phyloP scores from a whole-genome alignment of 2,329 filamentous ascomycete species.

The Bipolaris zeicola region DNA sequence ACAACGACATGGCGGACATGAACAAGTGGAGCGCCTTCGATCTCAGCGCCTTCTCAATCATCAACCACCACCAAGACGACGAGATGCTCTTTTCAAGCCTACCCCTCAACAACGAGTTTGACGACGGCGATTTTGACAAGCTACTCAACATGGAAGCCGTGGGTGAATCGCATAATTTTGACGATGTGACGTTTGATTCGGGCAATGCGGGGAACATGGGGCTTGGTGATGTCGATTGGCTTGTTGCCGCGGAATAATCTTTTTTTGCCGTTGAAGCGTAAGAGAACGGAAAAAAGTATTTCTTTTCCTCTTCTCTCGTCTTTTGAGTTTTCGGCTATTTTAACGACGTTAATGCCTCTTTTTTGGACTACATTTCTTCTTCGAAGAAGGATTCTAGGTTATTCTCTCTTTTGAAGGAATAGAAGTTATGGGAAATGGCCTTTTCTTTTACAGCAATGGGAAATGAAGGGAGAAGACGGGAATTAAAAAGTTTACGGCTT shows the following conservation, averaged over 20 bases:
- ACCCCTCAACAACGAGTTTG: conserved; percentile 47
- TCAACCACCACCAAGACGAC: conserved; percentile 44
- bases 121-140: conserved; percentile 49
- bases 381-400: too few relatives aligned
- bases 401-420: not conserved
- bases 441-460: not conserved
- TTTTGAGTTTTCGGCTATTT: not conserved
- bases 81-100: conserved; percentile 44
- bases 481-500: too few relatives aligned
- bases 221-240: conserved; percentile 24
- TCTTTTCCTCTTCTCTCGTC: too few relatives aligned
- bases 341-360: not conserved
- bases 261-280: conserved; percentile 17
- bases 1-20: conserved; percentile 3
- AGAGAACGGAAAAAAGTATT: too few relatives aligned
- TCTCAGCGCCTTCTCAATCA: conserved; percentile 25
- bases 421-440: too few relatives aligned
- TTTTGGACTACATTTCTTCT: not conserved
- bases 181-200: conserved; percentile 32
- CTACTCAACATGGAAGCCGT: conserved; percentile 50
- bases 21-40: conserved; percentile 32
- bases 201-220: conserved; percentile 4
- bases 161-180: conserved; percentile 46
- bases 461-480: not conserved
- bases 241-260: conserved; percentile 15